Base-by-base conservation (phyloP, 129 eudicot species). In the Logfia minima region DNA sequence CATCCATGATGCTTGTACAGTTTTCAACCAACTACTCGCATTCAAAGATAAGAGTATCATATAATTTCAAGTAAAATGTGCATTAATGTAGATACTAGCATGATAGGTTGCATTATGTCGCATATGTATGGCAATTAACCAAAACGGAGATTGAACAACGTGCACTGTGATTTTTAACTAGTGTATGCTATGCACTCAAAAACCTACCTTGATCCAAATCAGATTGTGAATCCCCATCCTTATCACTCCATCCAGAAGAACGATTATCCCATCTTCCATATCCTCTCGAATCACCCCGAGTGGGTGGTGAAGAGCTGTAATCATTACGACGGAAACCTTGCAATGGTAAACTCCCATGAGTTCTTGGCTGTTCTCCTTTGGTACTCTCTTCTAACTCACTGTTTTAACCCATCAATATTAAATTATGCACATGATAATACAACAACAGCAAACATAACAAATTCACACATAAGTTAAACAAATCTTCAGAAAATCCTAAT, bases 271-370 rank as follows among this genome's bases (percentile, higher is more conserved):
- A 86, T 75, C 87, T 87, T 65, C 88, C 96, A 66, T 84, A 70
- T 21, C 56, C 75, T 79, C 90, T 77, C 18, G 91, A 73, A 63
- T 89, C 96, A 31, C 93, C 96, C 72, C 87, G 82, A 66, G 92
- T 85, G 39, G 96, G 97, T 11, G 96, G 93, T 19, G 98, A 94
- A 43, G 96, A 89, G 76, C 95, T 67, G 76, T 91, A 83, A 34
- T 93, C 98, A 29, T 60, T 83, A 69, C 91, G 90, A 62, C 89
- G 89, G 72, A 80, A 88, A 53, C 97, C 88, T 70, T 84, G 97
- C 60, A 77, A 83, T 21, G 92, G 83, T 55, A 78, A 78, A 80
- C 85, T 82, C 48, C 92, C 91, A 67, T 82, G 85, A 76, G 69
- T 58, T 79, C 90, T 83, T 11, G 68, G 37, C 35, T 28, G 68